Base-by-base conservation (phyloP, 805 yeast species). In the Kluyveromyces nonfermentans region DNA sequence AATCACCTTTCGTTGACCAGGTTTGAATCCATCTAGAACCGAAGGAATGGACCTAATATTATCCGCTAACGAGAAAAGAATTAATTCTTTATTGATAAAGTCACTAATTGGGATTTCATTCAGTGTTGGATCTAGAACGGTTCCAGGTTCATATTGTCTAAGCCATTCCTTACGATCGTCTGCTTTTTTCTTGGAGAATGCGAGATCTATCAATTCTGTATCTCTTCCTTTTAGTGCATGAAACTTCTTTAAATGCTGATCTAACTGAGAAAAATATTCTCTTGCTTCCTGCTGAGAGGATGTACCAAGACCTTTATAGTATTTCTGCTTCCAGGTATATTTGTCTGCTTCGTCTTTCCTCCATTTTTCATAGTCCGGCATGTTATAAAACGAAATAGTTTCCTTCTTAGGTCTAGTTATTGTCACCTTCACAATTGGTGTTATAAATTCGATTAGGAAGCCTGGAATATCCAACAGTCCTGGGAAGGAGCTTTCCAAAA, bases 231-330 rank as follows among this genome's bases (percentile, higher is more conserved):
- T 81, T 40, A 93, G 71, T 7, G 87, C 74, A 60, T 85, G 88
- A 62, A 93, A 93, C 22, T 75, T 74, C 59, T 93, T 93, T 68
- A 86, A 71, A 66, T 93, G 98, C 50, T 72, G 80, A 53, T 85
- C 96, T 28, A 93, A 71, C 49, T 84, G 83, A 35, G 86, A 70
- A 63, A 93, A 93, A 58, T 93, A 93, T 59, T 85, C 93, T 52
- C 93, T 78, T 48, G 85, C 85, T 64, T 93, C 98, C 31, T 69
- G 74, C 21, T 79, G 77, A 1, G 80, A 74, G 1, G 97, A 90
- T 4, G 98, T 88, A 78, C 98, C 98, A 73, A 93, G 75, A 77
- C 98, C 98, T 73, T 93, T 93, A 70, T 87, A 93, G 70, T 93
- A 93, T 74, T 93, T 93, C 55, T 85, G 94, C 38, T 83, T 77